Percentiles rank a stretch among this genome's conserved stretches.
These are phyloP conservation scores for Avena atlantica DNA, from an alignment of 176 grass and related monocot species.

Conservation along the genomic window DNA sequence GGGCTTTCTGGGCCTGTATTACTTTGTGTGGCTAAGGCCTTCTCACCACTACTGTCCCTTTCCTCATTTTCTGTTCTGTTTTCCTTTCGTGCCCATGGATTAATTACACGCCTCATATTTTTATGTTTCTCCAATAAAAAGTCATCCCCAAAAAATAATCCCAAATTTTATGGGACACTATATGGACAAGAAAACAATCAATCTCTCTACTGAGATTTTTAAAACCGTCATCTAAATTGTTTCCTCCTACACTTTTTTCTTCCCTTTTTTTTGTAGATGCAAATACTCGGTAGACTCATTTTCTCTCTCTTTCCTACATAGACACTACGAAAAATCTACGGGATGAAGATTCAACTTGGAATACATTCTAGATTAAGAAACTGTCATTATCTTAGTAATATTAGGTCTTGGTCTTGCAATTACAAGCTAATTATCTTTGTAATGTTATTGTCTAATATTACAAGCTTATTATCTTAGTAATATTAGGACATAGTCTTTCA, in stretches of 20 bases:
- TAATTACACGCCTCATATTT: neutral
- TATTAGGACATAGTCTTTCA: too few relatives aligned
- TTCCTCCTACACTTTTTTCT: neutral
- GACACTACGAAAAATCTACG: too few relatives aligned
- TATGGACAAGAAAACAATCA: neutral
- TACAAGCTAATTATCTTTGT: too few relatives aligned
- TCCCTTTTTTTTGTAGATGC: neutral
- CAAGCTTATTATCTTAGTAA: too few relatives aligned
- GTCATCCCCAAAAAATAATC: neutral
- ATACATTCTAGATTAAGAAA: too few relatives aligned
- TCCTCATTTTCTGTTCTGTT: neutral
- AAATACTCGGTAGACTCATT: too few relatives aligned
- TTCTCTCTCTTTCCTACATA: too few relatives aligned
- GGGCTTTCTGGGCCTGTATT: constrained; percentile 34
- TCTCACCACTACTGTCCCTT: neutral
- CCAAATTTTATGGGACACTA: neutral
- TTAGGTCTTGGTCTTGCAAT: too few relatives aligned
- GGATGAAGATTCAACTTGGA: too few relatives aligned
- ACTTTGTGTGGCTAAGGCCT: constrained; percentile 32
- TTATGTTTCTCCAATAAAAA: neutral
- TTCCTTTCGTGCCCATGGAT: neutral
- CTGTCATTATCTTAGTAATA: too few relatives aligned
- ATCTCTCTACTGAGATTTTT: neutral
- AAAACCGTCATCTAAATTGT: neutral
- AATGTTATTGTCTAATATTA: too few relatives aligned